These are phyloP conservation scores for Paramecium caudatum DNA, from an alignment of 73 alveolate genomes.

Conservation along the genomic window DNA sequence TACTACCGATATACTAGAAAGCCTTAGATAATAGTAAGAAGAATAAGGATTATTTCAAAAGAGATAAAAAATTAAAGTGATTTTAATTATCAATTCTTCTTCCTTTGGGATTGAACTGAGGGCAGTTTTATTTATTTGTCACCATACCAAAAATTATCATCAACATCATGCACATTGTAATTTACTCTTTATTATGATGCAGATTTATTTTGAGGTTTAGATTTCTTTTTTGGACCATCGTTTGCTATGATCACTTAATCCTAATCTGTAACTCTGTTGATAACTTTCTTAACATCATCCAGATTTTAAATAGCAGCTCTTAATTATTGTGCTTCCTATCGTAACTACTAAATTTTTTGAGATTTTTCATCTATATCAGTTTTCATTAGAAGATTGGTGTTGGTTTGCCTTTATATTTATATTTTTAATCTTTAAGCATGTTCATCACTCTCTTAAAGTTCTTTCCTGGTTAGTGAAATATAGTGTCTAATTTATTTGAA, in stretches of 20 bases:
- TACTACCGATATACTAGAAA: neutral
- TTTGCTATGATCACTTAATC: neutral
- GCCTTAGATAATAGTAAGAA: neutral
- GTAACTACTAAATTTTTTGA: neutral
- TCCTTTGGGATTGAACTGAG: neutral
- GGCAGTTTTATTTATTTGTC: slow-evolving; percentile 28
- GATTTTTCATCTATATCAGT: slow-evolving; percentile 35
- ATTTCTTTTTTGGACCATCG: neutral
- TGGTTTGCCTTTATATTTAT: slow-evolving; percentile 14
- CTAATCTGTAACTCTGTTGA: slow-evolving; percentile 49
- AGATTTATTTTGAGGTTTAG: neutral
- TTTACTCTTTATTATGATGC: neutral
- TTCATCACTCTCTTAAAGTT: slow-evolving; percentile 23
- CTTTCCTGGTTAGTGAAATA: neutral
- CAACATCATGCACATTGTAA: slow-evolving; percentile 43
- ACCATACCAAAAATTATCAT: slow-evolving; percentile 60
- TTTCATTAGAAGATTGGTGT: neutral
- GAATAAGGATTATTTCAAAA: neutral
- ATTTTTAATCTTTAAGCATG: neutral
- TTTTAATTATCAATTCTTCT: neutral
- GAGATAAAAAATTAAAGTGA: neutral
- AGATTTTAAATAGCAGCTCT: slow-evolving; percentile 25
- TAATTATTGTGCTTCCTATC: slow-evolving; percentile 51
- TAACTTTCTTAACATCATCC: slow-evolving; percentile 52
- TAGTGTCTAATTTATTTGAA: neutral